phyloP scores from a whole-genome alignment of 1,284 basidiomycete species.

The Cryptococcus deneoformans region DNA sequence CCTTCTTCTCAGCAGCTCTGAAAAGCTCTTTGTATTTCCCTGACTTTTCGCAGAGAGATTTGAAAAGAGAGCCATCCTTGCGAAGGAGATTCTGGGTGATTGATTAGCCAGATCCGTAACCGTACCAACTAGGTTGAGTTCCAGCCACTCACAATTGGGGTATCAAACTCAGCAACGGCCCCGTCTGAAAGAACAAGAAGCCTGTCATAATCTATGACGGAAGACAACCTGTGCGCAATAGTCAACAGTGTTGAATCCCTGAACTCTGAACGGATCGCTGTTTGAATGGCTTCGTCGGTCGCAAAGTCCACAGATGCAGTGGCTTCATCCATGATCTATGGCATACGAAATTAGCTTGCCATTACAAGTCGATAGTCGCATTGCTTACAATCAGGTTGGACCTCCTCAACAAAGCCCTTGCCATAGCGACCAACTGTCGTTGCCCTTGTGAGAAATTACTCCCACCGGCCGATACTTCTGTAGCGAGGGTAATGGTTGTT shows the following conservation, averaged over 20 bases:
- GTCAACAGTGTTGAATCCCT: constrained; percentile 71
- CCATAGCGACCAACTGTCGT: constrained; percentile 69
- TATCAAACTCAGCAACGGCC: constrained; percentile 73
- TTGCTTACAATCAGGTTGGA: constrained; percentile 62
- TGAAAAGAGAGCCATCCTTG: constrained; percentile 70
- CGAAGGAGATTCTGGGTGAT: constrained; percentile 59
- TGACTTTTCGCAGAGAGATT: constrained; percentile 76
- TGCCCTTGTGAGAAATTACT: constrained; percentile 83
- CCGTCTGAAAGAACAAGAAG: constrained; percentile 80
- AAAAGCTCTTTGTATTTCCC: constrained; percentile 64
- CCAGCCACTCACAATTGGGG: constrained; percentile 56
- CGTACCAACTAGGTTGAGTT: neutral
- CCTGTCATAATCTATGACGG: constrained; percentile 69
- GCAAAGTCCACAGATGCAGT: constrained; percentile 76
- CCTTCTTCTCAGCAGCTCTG: constrained; percentile 44
- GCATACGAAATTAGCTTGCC: neutral
- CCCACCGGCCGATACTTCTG: constrained; percentile 72
- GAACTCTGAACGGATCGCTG: constrained; percentile 77
- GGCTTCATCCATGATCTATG: constrained; percentile 71
- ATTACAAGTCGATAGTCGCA: neutral
- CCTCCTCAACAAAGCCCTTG: constrained; percentile 66
- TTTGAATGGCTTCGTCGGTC: constrained; percentile 66
- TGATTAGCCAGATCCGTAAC: neutral
- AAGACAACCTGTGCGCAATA: constrained; percentile 73
- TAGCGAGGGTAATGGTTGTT: constrained; percentile 62